phyloP scores from a whole-genome alignment of 2,329 filamentous ascomycete genomes.

The Neofusicoccum kwambonambiense region DNA sequence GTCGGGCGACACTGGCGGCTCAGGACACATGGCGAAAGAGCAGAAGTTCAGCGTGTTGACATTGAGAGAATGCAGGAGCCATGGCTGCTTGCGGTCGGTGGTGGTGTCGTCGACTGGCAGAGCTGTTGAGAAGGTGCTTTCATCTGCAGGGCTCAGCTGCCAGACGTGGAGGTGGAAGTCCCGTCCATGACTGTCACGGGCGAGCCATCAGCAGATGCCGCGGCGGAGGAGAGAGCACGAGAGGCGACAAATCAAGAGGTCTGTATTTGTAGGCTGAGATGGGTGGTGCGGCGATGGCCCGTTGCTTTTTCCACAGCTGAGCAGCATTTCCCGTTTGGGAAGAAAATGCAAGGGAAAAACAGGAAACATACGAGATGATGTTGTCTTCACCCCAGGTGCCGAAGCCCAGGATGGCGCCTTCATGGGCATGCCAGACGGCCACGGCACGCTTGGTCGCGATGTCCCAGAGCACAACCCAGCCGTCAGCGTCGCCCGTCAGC shows the following conservation, averaged over 20 bases:
- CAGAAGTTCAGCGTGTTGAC: slow-evolving; percentile 98
- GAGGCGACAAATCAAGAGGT: not conserved
- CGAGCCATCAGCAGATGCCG: not conserved
- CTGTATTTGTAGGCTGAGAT: not conserved
- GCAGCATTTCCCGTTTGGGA: not conserved
- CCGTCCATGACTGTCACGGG: slow-evolving; percentile 70
- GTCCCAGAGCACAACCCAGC: slow-evolving; percentile 85
- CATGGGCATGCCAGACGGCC: slow-evolving; percentile 85
- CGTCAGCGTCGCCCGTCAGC: slow-evolving; percentile 83
- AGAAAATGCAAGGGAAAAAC: not conserved
- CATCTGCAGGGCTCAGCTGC: slow-evolving; percentile 64
- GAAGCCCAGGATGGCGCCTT: slow-evolving; percentile 72
- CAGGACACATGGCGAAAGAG: slow-evolving; percentile 65
- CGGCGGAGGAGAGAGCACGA: not conserved
- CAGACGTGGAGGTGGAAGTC: slow-evolving; percentile 86
- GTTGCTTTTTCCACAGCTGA: slow-evolving; percentile 3
- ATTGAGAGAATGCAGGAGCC: slow-evolving; percentile 78
- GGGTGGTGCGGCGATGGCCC: no score
- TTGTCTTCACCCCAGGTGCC: slow-evolving; percentile 68
- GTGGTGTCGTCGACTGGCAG: slow-evolving; percentile 66
- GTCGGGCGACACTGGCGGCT: slow-evolving; percentile 22
- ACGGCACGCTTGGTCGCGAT: slow-evolving; percentile 75
- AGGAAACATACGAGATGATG: slow-evolving; percentile 72
- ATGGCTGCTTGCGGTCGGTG: slow-evolving; percentile 62
- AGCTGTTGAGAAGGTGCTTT: slow-evolving; percentile 62